These are phyloP conservation scores for Closterium sp. DNA, from an alignment of 139 green algal species.

Conservation along the genomic window DNA sequence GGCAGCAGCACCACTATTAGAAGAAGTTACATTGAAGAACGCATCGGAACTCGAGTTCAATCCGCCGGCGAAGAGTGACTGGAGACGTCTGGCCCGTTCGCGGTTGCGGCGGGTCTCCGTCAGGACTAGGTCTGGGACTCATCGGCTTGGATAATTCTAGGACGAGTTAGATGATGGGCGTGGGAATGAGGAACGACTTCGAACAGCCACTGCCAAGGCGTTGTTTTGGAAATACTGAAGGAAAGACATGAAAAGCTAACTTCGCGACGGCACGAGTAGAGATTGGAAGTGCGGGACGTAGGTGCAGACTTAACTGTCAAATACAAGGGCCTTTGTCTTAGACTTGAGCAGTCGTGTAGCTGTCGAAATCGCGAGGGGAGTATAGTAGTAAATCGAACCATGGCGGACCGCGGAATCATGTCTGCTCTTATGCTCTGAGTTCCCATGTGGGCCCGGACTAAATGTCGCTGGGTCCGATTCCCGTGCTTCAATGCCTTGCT, in stretches of 20 bases:
- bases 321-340: neutral
- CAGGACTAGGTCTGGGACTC: neutral
- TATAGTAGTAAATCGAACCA: neutral
- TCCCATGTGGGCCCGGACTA: neutral
- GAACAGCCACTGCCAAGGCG: neutral
- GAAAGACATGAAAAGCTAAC: neutral
- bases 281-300: neutral
- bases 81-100: neutral
- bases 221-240: neutral
- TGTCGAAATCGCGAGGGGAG: neutral
- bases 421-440: neutral
- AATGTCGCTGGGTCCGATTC: neutral
- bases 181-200: neutral
- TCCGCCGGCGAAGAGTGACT: neutral
- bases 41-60: neutral
- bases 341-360: neutral
- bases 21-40: neutral
- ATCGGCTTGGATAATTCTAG: neutral
- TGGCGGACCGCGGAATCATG: neutral
- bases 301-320: neutral
- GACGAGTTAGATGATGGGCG: too few relatives aligned
- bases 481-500: neutral
- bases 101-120: neutral
- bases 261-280: neutral
- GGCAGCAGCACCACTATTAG: neutral